phyloP scores from a whole-genome alignment of 345 rosid genomes.

The Ceriops zippeliana region DNA sequence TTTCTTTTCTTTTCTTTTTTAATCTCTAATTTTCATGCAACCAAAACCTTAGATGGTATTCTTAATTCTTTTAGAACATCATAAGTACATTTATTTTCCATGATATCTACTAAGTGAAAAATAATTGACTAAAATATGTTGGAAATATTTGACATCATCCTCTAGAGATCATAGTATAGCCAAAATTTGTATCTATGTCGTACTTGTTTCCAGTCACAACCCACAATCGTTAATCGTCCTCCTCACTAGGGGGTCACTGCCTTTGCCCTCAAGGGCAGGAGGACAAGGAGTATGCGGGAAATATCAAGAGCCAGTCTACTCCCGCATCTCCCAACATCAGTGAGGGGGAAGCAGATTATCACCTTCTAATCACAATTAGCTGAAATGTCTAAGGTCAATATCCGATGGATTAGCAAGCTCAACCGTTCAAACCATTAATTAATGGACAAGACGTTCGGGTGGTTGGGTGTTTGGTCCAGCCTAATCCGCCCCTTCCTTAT shows the following conservation, averaged over 20 bases:
- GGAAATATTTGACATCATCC: conserved; percentile 1
- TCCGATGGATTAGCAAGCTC: conserved; percentile 58
- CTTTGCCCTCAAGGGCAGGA: conserved; percentile 11
- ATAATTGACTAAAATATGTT: too few relatives aligned
- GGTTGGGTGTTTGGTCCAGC: too few relatives aligned
- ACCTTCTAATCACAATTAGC: conserved; percentile 48
- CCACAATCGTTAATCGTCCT: conserved; percentile 15
- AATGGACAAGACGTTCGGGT: too few relatives aligned
- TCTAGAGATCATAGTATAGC: conserved; percentile 1
- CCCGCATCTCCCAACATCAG: not conserved
- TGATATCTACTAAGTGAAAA: too few relatives aligned
- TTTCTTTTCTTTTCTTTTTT: too few relatives aligned
- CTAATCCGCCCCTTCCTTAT: too few relatives aligned
- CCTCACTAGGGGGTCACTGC: conserved; percentile 11
- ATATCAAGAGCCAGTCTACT: not conserved
- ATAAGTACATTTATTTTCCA: too few relatives aligned
- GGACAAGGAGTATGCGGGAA: conserved; percentile 4
- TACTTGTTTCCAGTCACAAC: conserved; percentile 20
- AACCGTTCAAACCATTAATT: not conserved
- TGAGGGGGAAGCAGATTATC: conserved; percentile 17
- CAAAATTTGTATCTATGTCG: conserved; percentile 13
- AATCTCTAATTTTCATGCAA: too few relatives aligned
- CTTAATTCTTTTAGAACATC: too few relatives aligned
- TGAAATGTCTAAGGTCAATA: conserved; percentile 47
- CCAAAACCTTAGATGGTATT: too few relatives aligned